phyloP scores from a whole-genome alignment of 306 rosid genomes.

The Cotoneaster glaucophyllus region DNA sequence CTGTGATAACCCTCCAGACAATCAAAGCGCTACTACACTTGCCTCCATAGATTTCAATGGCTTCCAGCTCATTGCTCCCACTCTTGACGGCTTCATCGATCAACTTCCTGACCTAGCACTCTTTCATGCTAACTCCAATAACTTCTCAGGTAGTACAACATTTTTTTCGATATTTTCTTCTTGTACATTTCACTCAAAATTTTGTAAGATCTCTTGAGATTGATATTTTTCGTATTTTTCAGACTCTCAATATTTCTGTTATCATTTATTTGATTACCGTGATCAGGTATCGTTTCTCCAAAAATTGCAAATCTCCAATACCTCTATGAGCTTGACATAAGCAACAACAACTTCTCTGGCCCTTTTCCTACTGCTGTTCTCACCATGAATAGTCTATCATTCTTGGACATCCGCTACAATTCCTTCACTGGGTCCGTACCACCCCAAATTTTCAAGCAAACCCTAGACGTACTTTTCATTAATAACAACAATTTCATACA shows the following conservation, averaged over 20 bases:
- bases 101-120: constrained; percentile 37
- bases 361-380: constrained; percentile 24
- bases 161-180: not conserved
- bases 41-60: constrained; percentile 47
- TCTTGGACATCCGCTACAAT: constrained; percentile 40
- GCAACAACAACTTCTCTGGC: constrained; percentile 39
- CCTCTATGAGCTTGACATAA: constrained; percentile 43
- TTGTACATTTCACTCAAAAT: too few relatives aligned
- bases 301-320: constrained; percentile 22
- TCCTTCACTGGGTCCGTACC: constrained; percentile 35
- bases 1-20: constrained; percentile 42
- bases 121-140: constrained; percentile 52
- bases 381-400: constrained; percentile 9
- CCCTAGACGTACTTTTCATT: constrained; percentile 29
- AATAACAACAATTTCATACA: constrained; percentile 35
- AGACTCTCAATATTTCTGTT: too few relatives aligned
- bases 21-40: constrained; percentile 15
- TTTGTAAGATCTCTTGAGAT: too few relatives aligned
- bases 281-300: constrained; percentile 28
- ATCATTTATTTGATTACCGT: too few relatives aligned
- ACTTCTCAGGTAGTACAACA: constrained; percentile 22
- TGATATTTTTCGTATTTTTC: too few relatives aligned
- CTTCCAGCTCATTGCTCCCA: constrained; percentile 37
- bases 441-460: constrained; percentile 15
- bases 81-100: constrained; percentile 41